Conservation (phyloP, 768 basidiomycete genomes). For the Macrocybe gigantea region DNA sequence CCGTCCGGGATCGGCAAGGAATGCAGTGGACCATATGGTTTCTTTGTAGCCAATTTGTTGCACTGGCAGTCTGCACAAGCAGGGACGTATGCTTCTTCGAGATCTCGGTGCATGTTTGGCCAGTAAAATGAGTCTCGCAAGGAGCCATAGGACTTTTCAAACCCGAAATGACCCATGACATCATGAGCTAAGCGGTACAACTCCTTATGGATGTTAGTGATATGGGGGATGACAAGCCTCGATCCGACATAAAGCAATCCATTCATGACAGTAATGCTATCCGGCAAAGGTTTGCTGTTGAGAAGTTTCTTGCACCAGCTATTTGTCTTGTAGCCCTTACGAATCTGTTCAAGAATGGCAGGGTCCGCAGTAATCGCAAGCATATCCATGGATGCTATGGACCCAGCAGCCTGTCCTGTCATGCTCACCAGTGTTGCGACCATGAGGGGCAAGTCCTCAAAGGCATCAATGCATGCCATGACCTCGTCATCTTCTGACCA, state of each 20-base stretch:
- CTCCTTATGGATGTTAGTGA: slow-evolving; percentile 12
- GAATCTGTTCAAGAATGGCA: not conserved
- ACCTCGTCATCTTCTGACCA: not conserved
- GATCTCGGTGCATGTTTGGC: too few species aligned
- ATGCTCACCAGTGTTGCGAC: too few species aligned
- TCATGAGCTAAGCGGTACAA: slow-evolving; percentile 24
- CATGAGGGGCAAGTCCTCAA: not conserved
- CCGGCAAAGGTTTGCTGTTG: not conserved
- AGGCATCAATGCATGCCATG: too few species aligned
- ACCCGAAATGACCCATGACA: slow-evolving; percentile 11
- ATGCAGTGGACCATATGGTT: slow-evolving; percentile 16
- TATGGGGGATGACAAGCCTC: slow-evolving; percentile 12
- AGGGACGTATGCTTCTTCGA: too few species aligned
- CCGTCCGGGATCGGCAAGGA: slow-evolving; percentile 15
- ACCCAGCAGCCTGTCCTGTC: not conserved
- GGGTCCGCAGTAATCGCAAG: not conserved
- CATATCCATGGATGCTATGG: not conserved
- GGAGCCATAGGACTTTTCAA: too few species aligned
- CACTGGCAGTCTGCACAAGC: slow-evolving; percentile 19
- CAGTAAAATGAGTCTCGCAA: too few species aligned
- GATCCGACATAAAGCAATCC: slow-evolving; percentile 17
- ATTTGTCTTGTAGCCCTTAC: not conserved
- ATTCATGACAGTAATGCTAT: not conserved
- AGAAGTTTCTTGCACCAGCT: not conserved
- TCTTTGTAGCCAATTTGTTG: slow-evolving; percentile 18